These are phyloP conservation scores for Kwoniella pini DNA, from an alignment of 768 basidiomycete genomes.

Conservation along the genomic window DNA sequence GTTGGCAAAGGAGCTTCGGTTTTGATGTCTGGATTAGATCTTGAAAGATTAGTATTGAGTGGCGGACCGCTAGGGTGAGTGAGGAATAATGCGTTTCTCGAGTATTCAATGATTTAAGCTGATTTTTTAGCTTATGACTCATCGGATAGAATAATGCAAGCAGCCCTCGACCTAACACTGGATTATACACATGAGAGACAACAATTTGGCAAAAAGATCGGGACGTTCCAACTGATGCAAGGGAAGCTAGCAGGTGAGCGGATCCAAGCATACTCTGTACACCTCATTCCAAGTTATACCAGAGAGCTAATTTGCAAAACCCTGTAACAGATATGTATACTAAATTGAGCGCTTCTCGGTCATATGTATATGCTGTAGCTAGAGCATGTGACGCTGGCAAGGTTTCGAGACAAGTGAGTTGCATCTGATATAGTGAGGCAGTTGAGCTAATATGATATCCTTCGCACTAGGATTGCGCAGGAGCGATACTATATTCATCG, in stretches of 20 bases:
- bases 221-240: conserved; percentile 95
- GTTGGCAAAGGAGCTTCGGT: conserved; percentile 79
- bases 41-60: conserved; percentile 86
- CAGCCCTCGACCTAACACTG: conserved; percentile 75
- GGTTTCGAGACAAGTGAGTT: conserved; percentile 48
- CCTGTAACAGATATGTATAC: conserved; percentile 78
- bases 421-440: no score
- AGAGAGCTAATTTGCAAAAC: background rate
- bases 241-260: conserved; percentile 60
- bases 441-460: no score
- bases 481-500: conserved; percentile 88
- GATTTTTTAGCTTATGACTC: background rate
- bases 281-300: no score
- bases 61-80: conserved; percentile 84
- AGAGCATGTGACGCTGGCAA: conserved; percentile 70
- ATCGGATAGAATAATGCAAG: conserved; percentile 78
- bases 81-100: background rate
- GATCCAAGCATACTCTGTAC: no score
- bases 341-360: conserved; percentile 78
- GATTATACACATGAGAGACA: conserved; percentile 86
- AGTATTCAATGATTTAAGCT: background rate
- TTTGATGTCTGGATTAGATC: conserved; percentile 90
- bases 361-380: conserved; percentile 92
- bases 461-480: conserved; percentile 77
- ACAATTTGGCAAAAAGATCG: conserved; percentile 84